Evolutionary conservation across 306 rosid species (phyloP), one percentile per base, ranked within the genome.

Genomic region (Lablab purpureus): DNA sequence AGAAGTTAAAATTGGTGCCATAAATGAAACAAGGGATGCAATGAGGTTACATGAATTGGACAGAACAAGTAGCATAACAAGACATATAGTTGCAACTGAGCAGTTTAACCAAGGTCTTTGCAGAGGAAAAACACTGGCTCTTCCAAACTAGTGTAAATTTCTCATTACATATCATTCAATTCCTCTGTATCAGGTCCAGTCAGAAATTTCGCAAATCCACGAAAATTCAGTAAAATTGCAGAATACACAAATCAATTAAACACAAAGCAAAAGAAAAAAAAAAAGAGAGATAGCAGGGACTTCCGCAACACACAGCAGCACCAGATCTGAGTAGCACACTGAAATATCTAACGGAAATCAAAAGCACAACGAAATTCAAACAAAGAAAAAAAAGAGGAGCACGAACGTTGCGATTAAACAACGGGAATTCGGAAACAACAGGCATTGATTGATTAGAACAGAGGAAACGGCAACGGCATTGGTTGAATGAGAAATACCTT

Each of bases 311-410:
- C 34, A 58, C 10, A 73, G 52, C 14, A 73, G 47, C 32, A 59
- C n/a, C 89, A 78, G 91, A 87, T 87, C 91, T 85, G 76, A 78
- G 37, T 17, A 67, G 47, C 27, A 65, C 54, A 0, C 46, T 27
- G 22, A 25, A 51, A 28, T 5, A 62, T 65, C 78, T 40, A 67
- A 46, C 6, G 19, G 32, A 49, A 73, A 82, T 63, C 51, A 9
- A 83, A 69, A 49, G 40, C 19, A 78, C 4, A 81, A 49, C 68
- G 62, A 17, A 68, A 43, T 70, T 43, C 45, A 65, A 11, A 25
- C 54, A 47, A 13, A 72, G 66, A 72, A 76, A 54, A 14, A 22
- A 27, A 78, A 3, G 3, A 45, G 0, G 36, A 50, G 52, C 18
- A 23, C 13, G 13, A 86, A 52, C 74, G 58, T 49, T 71, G 70